A percentile compares a stretch with the other conserved stretches of the same genome.
phyloP scores from a whole-genome alignment of 352 stramenopile genomes.

The Phytopythium oedochilum region DNA sequence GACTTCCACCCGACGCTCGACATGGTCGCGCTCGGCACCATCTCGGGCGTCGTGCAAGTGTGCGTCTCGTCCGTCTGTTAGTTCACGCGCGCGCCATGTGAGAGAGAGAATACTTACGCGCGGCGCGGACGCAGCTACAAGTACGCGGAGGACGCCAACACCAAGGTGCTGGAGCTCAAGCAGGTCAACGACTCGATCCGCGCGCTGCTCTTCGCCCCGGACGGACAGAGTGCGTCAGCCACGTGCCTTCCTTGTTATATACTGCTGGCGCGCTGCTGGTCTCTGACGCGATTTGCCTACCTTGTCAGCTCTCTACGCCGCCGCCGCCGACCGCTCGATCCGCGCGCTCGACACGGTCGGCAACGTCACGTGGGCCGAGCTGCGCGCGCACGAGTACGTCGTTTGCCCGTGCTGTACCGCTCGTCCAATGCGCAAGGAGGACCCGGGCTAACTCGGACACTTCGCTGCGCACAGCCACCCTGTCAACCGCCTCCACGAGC shows the following conservation, averaged over 20 bases:
- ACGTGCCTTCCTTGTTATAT: background rate
- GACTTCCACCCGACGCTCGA: conserved; percentile 76
- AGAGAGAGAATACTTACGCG: background rate
- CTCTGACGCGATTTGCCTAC: background rate
- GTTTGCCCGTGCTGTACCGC: background rate
- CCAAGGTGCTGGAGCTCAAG: conserved; percentile 66
- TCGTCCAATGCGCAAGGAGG: background rate
- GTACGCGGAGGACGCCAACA: conserved; percentile 70
- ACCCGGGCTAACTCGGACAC: background rate
- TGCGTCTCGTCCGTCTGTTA: no score
- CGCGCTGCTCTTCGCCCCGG: conserved; percentile 61
- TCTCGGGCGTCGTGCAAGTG: conserved; percentile 81
- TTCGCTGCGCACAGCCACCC: conserved; percentile 26
- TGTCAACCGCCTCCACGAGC: conserved; percentile 70
- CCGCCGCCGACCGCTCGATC: conserved; percentile 77
- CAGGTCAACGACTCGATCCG: conserved; percentile 72
- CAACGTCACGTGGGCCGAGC: conserved; percentile 73
- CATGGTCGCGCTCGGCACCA: conserved; percentile 69
- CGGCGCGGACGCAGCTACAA: conserved; percentile 47
- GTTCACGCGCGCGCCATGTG: no score
- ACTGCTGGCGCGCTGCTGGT: conserved; percentile 2
- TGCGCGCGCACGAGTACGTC: conserved; percentile 73
- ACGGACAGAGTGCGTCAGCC: conserved; percentile 60
- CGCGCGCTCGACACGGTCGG: conserved; percentile 76
- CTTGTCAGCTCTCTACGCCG: conserved; percentile 63